Evolutionary conservation across 257 asterid species (phyloP).

Genomic region (Solanum bulbocastanum): DNA sequence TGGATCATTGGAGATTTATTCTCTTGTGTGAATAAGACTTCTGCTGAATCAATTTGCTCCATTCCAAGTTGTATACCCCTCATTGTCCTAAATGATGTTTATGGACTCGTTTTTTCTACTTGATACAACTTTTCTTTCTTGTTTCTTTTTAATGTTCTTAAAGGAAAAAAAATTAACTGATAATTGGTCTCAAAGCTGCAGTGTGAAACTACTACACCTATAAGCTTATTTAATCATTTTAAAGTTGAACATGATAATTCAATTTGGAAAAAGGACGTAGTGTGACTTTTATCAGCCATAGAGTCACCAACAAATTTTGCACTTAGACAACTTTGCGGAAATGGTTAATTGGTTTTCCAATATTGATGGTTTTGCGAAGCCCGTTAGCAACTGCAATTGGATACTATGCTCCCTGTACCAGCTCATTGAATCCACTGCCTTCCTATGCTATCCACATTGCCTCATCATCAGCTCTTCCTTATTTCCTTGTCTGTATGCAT

Average conservation of each 20-base stretch:
- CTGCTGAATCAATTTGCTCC: neutral
- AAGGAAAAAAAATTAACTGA: neutral
- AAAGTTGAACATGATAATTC: neutral
- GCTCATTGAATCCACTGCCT: neutral
- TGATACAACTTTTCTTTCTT: neutral
- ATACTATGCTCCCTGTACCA: neutral
- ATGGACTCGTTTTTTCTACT: neutral
- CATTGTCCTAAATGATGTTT: neutral
- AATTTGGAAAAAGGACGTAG: neutral
- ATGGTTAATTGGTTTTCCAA: neutral
- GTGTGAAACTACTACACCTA: neutral
- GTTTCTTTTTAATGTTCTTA: neutral
- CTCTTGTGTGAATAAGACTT: neutral
- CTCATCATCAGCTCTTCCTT: neutral
- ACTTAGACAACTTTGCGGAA: neutral
- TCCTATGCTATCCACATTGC: neutral
- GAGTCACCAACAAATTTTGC: neutral
- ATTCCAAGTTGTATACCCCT: neutral
- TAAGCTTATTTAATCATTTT: neutral
- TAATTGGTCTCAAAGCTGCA: neutral
- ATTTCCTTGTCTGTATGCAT: neutral
- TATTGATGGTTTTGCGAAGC: neutral
- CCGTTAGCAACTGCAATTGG: neutral
- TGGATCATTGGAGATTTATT: neutral
- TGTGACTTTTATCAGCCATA: neutral